Base-by-base conservation (phyloP, 495 filamentous ascomycete species). In the Talaromyces adpressus region DNA sequence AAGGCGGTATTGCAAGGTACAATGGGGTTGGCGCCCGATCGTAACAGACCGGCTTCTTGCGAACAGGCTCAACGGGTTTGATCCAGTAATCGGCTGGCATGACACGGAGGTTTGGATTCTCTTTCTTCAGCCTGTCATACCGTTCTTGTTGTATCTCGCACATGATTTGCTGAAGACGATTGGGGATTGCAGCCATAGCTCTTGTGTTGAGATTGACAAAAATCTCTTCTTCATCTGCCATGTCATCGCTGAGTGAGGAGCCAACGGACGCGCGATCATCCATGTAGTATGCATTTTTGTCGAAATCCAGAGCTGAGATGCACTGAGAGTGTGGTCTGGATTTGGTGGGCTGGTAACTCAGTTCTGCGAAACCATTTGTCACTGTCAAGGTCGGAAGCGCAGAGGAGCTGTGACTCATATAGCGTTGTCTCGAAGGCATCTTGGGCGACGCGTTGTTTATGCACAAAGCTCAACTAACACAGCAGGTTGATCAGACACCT, bases 131-230 rank as follows among this genome's bases (percentile, higher is more conserved):
- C 29, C 65, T 62, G 8, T 25, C 39, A n/a, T 68, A 41, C 20
- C 67, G 64, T 64, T 73, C 71, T 4, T 59, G 25, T 8, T 73
- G 69, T 12, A 73, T 62, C 45, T 70, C 62, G 34, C 66, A 66
- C 67, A 73, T 71, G 61, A 64, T 70, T 25, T 61, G 54, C 30
- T 71, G 71, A 9, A 73, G 68, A 22, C 57, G 67, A 22, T 53
- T 18, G n/a, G 68, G 69, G 29, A 73, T 66, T 22, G 64, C 25
- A 1, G 66, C 47, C 45, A 71, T 61, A 32, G 69, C 68, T 7
- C 39, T 53, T 68, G 64, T 64, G 62, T 73, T 69, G 6, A 71
- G 67, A 9, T 67, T 62, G 34, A 62, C 68, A 25, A 73, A 60
- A 16, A 70, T 68, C 57, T 73, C 71, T 53, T 70, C 67, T 65